Evolutionary conservation across 805 yeast species (phyloP).

Genomic region (Candida tibetensis): DNA sequence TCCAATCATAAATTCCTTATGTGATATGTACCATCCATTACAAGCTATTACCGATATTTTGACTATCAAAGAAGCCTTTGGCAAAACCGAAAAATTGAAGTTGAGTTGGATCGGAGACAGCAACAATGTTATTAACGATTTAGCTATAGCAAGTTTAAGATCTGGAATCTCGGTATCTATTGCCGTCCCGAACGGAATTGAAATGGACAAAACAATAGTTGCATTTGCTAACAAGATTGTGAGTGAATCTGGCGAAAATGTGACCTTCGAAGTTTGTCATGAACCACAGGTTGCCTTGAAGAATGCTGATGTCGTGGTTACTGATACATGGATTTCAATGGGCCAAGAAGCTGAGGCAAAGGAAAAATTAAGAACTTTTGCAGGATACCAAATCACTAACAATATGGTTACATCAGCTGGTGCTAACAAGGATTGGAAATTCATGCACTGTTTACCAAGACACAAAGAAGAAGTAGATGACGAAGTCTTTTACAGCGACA

Average conservation of each 20-base stretch:
- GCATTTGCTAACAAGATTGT: conserved; percentile 54
- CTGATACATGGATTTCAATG: conserved; percentile 98
- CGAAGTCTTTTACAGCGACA: conserved; percentile 80
- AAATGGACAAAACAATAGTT: conserved; percentile 55
- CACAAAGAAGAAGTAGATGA: conserved; percentile 93
- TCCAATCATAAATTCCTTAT: conserved; percentile 90
- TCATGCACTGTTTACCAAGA: conserved; percentile 98
- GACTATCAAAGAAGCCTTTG: conserved; percentile 79
- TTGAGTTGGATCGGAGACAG: conserved; percentile 97
- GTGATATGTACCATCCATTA: conserved; percentile 91
- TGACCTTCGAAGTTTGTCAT: conserved; percentile 54
- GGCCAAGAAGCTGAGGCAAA: conserved; percentile 86
- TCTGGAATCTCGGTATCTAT: conserved; percentile 78
- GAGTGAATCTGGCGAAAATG: conserved; percentile 43
- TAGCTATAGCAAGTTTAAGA: conserved; percentile 83
- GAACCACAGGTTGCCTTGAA: conserved; percentile 75
- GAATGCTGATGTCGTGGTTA: conserved; percentile 78
- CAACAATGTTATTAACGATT: conserved; percentile 91
- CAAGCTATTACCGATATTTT: conserved; percentile 91
- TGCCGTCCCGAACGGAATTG: conserved; percentile 78
- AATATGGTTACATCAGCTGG: conserved; percentile 59
- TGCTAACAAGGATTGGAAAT: conserved; percentile 68
- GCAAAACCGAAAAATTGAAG: conserved; percentile 58
- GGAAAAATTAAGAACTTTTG: conserved; percentile 72
- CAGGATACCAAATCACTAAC: conserved; percentile 78